These are phyloP conservation scores for Rhizopus delemar DNA, from an alignment of 371 early-diverging fungal species.

Conservation along the genomic window DNA sequence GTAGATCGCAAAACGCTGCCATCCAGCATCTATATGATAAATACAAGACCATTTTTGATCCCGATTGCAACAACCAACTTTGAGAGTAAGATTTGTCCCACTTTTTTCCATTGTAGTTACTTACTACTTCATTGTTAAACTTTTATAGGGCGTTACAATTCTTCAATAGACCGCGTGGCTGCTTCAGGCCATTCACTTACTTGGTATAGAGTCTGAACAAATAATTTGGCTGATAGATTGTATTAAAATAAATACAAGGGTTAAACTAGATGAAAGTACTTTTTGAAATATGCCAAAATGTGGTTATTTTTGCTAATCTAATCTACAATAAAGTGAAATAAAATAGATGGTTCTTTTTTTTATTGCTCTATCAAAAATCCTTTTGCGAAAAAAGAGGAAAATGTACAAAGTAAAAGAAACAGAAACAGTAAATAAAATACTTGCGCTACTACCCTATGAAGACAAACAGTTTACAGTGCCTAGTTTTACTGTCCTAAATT, in stretches of 20 bases:
- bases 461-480: too few species aligned
- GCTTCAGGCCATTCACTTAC: constrained; percentile 20
- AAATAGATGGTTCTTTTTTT: constrained; percentile 10
- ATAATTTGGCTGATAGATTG: constrained; percentile 14
- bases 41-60: constrained; percentile 8
- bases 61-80: constrained; percentile 12
- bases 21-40: background rate
- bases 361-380: too few species aligned
- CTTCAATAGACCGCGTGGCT: constrained; percentile 16
- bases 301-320: constrained; percentile 14
- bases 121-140: constrained; percentile 17
- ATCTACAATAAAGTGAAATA: constrained; percentile 16
- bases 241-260: constrained; percentile 20
- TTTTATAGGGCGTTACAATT: constrained; percentile 19
- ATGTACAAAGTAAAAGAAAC: too few species aligned
- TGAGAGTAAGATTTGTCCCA: constrained; percentile 12
- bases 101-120: constrained; percentile 15
- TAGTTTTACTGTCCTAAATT: too few species aligned
- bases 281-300: constrained; percentile 21
- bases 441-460: too few species aligned
- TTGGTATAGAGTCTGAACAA: constrained; percentile 14
- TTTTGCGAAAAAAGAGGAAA: too few species aligned
- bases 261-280: constrained; percentile 15
- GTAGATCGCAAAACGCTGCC: constrained; percentile 1
- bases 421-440: too few species aligned